These are phyloP conservation scores for Discostella pseudostelligera DNA, from an alignment of 108 stramenopile genomes.

Conservation along the genomic window DNA sequence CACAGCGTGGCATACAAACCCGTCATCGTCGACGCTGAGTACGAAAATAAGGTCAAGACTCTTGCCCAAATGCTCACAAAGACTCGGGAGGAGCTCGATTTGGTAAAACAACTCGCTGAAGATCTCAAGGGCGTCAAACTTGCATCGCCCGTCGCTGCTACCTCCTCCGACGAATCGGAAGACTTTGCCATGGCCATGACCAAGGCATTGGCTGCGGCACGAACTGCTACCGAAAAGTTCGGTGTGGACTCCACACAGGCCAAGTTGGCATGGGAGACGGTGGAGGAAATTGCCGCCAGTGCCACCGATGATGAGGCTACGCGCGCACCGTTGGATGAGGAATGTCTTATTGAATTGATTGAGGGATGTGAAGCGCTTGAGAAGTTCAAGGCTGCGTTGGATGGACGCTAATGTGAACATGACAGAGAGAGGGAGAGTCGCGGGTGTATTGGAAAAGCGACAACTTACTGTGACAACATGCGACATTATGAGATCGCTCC, in stretches of 20 bases:
- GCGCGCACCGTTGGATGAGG: conserved; percentile 44
- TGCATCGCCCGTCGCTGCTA: conserved; percentile 26
- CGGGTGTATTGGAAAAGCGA: too few relatives aligned
- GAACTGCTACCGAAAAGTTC: conserved; percentile 45
- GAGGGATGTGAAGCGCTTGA: conserved; percentile 64
- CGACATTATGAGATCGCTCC: too few relatives aligned
- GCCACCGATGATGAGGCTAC: conserved; percentile 30
- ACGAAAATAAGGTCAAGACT: conserved; percentile 42
- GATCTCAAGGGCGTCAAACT: conserved; percentile 45
- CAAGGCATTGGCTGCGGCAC: conserved; percentile 59
- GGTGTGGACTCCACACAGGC: conserved; percentile 63
- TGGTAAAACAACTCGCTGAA: conserved; percentile 34
- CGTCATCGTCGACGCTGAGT: conserved; percentile 34
- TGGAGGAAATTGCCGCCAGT: conserved; percentile 70
- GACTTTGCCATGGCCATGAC: conserved; percentile 17
- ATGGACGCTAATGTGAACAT: conserved; percentile 10
- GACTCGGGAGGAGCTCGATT: conserved; percentile 34
- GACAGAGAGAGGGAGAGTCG: too few relatives aligned
- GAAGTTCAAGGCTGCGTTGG: conserved; percentile 52
- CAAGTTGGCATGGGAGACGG: conserved; percentile 76
- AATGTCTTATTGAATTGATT: conserved; percentile 55
- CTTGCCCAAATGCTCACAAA: conserved; percentile 41
- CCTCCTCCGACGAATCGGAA: conserved; percentile 16
- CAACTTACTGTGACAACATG: too few relatives aligned
- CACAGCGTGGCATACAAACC: conserved; percentile 38